Base-by-base conservation (phyloP, 2,329 filamentous ascomycete species). In the Xenosphaeropsis pyriputrescens region DNA sequence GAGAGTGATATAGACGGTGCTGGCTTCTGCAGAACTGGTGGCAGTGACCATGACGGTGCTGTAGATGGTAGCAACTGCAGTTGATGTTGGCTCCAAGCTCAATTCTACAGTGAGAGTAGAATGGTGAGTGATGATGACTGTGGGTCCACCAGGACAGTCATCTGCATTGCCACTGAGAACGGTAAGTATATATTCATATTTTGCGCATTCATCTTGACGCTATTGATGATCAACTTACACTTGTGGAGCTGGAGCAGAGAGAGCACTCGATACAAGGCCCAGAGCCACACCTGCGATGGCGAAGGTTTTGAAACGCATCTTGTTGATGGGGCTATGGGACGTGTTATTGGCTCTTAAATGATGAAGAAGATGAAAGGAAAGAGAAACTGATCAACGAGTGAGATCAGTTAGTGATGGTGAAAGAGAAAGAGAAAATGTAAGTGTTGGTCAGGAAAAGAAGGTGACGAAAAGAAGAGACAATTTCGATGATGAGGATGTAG, bases 271-370 rank as follows among this genome's bases (percentile, higher is more conserved):
- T 37, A 43, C 45, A 22, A 51, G 37, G 12, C 45, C 40, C 32
- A 46, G 15, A 15, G 30, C 35, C 26, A 41, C 43, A 6, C 13
- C 18, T 29, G 47, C 7, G 34, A 34, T 29, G 13, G 15, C 34
- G 15, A 45, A 34, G 18, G 42, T n/a, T 14, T 43, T 19, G 14
- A 38, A 36, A 34, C 43, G 50, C 50, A 52, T 52, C 22, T 48
- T 48, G 44, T 41, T 15, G 36, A 17, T 38, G 29, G n/a, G 31
- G 17, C 8, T 6, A 26, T 26, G 22, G 22, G 8, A 26, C 8
- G 22, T 33, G 34, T 12, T 18, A 26, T 29, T 35, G 32, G 19
- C 22, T 32, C 18, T 35, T 26, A 26, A 26, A 11, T 26, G 22
- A 26, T 35, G 29, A 33, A 37, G 35, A 13, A 13, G 40, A 34